Evolutionary conservation across 768 basidiomycete genomes (phyloP).

Genomic region (Tubosaeta sp.): DNA sequence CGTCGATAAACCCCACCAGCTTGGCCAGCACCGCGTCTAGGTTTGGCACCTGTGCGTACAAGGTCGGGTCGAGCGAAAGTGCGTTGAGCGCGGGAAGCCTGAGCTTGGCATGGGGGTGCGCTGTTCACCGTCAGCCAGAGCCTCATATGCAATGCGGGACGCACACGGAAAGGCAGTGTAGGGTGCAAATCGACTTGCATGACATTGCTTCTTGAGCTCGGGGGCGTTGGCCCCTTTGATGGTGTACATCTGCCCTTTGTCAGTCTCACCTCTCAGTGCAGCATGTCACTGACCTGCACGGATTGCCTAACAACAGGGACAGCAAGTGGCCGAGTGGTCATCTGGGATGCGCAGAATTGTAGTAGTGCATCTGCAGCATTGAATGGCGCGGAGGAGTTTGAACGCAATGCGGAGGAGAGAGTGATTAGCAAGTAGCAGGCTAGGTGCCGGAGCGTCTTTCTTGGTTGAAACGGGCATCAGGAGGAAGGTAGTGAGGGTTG

Average conservation of each 20-base stretch:
- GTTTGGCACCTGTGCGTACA: conserved; percentile 68
- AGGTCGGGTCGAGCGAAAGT: conserved; percentile 67
- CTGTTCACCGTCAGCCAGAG: conserved; percentile 33
- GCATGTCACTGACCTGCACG: conserved; percentile 48
- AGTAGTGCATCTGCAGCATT: conserved; percentile 62
- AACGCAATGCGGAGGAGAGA: conserved; percentile 63
- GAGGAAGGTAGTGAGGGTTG: conserved; percentile 53
- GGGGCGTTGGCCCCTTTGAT: conserved; percentile 65
- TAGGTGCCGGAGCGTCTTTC: conserved; percentile 31
- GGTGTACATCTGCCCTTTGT: conserved; percentile 50
- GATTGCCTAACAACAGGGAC: no score
- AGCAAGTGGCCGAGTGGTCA: no score
- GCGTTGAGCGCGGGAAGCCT: conserved; percentile 57
- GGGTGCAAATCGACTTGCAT: conserved; percentile 66
- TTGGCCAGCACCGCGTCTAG: conserved; percentile 62
- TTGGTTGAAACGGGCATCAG: conserved; percentile 45
- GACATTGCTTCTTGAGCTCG: conserved; percentile 66
- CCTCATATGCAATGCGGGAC: conserved; percentile 22
- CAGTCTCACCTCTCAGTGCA: background rate
- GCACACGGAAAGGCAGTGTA: conserved; percentile 78
- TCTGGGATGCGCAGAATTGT: no score
- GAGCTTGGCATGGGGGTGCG: conserved; percentile 68
- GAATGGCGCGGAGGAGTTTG: conserved; percentile 54
- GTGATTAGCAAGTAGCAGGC: conserved; percentile 48
- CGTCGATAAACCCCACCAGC: conserved; percentile 58